Conservation (phyloP, 371 early-diverging fungal genomes). For the Mucor racemosus region DNA sequence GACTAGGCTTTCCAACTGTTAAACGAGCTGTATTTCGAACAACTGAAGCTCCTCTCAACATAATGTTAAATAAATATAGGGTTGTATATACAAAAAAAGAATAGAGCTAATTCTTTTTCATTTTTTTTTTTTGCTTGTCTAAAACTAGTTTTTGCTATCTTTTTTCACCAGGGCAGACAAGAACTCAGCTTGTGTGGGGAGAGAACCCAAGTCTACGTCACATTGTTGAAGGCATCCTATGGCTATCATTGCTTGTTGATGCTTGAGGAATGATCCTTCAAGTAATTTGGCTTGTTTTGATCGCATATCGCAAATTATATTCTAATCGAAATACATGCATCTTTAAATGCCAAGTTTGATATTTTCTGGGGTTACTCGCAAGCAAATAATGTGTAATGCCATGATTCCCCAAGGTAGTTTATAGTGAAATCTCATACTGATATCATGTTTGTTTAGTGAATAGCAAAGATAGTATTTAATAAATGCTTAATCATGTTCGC, state of each 20-base stretch:
- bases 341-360: no score
- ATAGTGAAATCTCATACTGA: no score
- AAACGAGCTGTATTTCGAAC: conserved; percentile 27
- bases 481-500: no score
- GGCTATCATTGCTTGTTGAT: background rate
- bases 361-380: no score
- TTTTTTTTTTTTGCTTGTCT: background rate
- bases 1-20: conserved; percentile 6
- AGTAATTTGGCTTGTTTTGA: background rate
- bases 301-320: no score
- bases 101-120: background rate
- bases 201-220: background rate
- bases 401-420: no score
- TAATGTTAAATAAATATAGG: background rate
- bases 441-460: no score
- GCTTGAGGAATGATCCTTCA: background rate
- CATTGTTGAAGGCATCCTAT: background rate
- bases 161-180: conserved; percentile 7
- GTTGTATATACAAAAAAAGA: background rate
- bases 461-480: no score
- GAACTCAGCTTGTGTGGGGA: conserved; percentile 10
- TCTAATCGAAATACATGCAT: no score
- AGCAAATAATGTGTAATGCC: no score
- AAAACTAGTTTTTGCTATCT: background rate
- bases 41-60: conserved; percentile 33